These are phyloP conservation scores for Pelargonium nanum DNA, from an alignment of 345 rosid species.

Conservation along the genomic window DNA sequence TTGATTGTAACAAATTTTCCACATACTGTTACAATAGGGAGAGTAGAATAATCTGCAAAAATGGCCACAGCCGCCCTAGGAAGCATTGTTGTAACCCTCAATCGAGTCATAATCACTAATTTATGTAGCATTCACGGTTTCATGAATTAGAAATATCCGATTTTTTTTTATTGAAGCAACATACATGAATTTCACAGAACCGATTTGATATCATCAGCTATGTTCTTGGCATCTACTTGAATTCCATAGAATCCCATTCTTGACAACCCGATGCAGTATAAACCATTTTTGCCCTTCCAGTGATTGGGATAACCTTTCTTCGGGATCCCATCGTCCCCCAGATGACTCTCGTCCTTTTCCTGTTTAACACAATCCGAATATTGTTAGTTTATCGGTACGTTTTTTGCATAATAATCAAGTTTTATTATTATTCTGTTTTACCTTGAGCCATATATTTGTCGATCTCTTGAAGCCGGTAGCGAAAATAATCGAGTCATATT, in stretches of 20 bases:
- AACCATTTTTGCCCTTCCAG: conserved; percentile 40
- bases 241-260: conserved; percentile 33
- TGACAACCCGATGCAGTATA: conserved; percentile 36
- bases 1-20: conserved; percentile 4
- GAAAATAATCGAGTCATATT: conserved; percentile 7
- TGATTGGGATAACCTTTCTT: conserved; percentile 19
- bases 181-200: background rate
- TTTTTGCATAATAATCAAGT: background rate
- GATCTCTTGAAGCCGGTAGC: conserved; percentile 2
- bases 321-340: conserved; percentile 34
- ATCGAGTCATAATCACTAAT: background rate
- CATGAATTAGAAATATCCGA: background rate
- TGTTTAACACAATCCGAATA: background rate
- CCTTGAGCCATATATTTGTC: conserved; percentile 1
- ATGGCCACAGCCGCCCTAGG: too few relatives aligned
- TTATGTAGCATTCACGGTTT: background rate
- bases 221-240: conserved; percentile 29
- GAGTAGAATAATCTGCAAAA: too few relatives aligned
- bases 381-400: background rate
- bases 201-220: conserved; percentile 22
- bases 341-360: conserved; percentile 21
- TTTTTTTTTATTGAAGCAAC: background rate
- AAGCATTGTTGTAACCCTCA: too few relatives aligned
- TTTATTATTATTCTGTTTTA: background rate
- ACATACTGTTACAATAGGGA: background rate